Base-by-base conservation (phyloP, 345 rosid species). In the Trapa bicornis region DNA sequence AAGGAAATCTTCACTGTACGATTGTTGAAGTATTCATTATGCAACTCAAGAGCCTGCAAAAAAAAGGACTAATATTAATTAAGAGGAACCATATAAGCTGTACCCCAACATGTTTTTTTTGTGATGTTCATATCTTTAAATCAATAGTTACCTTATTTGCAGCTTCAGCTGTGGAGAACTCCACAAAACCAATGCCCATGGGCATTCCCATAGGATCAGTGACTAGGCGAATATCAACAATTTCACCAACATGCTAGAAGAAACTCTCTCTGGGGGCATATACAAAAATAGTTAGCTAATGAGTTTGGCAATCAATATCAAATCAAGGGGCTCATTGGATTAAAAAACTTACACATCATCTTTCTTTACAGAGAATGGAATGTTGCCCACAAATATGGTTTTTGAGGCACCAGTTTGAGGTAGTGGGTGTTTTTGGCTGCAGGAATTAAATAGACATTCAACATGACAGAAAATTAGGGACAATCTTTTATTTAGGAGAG, bases 171-270 rank as follows among this genome's bases (percentile, higher is more conserved):
- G 93, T 67, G 33, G 87, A 76, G 75, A 94, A 94, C 74, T 91
- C 96, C 74, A 91, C 95, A 71, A 91, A 96, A 17, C 93, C 95
- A 72, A 65, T 91, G 0, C 99, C 97, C 80, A 71, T 89, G 45
- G 83, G 82, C 6, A 78, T 77, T 50, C 83, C 88, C 0, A 87
- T 91, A 1, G 61, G 65, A 41, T 69, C 78, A 7, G 75, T n/a
- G n/a, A 89, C 73, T 13, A 94, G 75, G 67, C 96, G 89, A 6
- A 91, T 82, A 79, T 91, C 97, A 71, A 80, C 85, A 35, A 89
- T 45, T 77, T 91, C 91, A 37, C 89, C 97, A 64, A 37, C 85
- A 63, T 60, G 85, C 71, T 85, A 76, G 71, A 91, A 94, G 86
- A 94, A 91, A 58, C 79, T 65, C 70, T 71, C 86, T 17, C 97